Conservation (phyloP, 1,284 basidiomycete species). For the Boletus sp. region DNA sequence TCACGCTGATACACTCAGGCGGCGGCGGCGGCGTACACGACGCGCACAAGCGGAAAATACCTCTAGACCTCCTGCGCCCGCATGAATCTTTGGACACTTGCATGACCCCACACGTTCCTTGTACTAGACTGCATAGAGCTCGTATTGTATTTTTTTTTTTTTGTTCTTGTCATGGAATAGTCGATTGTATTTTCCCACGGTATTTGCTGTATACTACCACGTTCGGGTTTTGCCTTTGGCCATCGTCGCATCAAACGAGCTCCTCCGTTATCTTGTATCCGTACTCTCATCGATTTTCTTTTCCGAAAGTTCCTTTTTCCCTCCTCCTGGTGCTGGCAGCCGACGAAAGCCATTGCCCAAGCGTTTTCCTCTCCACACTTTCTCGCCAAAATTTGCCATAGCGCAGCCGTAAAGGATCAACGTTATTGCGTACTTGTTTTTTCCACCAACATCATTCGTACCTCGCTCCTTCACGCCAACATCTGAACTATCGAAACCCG, state of each 20-base stretch:
- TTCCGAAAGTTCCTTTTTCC: constrained; percentile 6
- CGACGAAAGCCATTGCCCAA: constrained; percentile 19
- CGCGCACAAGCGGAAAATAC: constrained; percentile 8
- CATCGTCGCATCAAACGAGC: constrained; percentile 32
- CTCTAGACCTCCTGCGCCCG: constrained; percentile 1
- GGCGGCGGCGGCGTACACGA: constrained; percentile 40
- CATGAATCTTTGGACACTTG: too few relatives aligned
- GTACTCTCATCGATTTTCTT: constrained; percentile 33
- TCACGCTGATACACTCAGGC: constrained; percentile 26
- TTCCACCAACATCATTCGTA: constrained; percentile 22
- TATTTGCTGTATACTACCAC: constrained; percentile 22
- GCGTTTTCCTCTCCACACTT: constrained; percentile 1
- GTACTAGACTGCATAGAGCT: neutral
- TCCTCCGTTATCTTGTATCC: constrained; percentile 35
- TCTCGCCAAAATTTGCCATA: constrained; percentile 23
- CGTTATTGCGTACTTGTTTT: constrained; percentile 25
- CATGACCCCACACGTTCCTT: constrained; percentile 1
- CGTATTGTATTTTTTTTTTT: neutral
- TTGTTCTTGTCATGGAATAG: neutral
- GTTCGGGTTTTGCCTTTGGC: constrained; percentile 34
- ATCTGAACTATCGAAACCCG: constrained; percentile 14
- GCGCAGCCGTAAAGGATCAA: constrained; percentile 21
- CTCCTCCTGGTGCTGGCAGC: constrained; percentile 25
- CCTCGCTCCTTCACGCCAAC: constrained; percentile 19
- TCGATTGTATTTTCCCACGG: constrained; percentile 26